Evolutionary conservation across 106 monocot species (phyloP).

Genomic region (Vanilla planifolia): DNA sequence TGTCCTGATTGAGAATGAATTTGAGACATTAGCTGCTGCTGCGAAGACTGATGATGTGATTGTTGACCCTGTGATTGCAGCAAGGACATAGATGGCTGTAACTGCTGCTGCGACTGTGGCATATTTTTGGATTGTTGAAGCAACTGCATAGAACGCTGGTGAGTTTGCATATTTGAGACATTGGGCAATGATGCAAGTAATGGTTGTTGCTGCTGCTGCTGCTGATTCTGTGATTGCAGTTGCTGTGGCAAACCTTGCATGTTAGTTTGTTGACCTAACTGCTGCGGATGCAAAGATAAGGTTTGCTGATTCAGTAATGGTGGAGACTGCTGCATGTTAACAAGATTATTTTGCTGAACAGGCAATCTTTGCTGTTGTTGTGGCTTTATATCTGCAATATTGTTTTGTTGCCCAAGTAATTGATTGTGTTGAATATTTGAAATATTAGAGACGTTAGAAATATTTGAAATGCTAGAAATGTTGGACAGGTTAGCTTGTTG

Average conservation of each 20-base stretch:
- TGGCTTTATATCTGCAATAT: conserved; percentile 39
- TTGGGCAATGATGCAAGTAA: conserved; percentile 30
- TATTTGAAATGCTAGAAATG: too few species aligned
- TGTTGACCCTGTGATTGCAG: conserved; percentile 55
- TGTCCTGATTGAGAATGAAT: conserved; percentile 50
- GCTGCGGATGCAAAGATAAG: conserved; percentile 53
- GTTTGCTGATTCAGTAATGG: conserved; percentile 48
- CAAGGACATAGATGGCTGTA: conserved; percentile 29
- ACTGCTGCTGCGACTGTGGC: conserved; percentile 36
- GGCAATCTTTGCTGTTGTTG: conserved; percentile 52
- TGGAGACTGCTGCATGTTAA: conserved; percentile 62
- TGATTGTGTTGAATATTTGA: conserved; percentile 42
- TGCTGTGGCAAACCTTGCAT: conserved; percentile 33
- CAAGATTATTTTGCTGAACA: conserved; percentile 53
- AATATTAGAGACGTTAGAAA: conserved; percentile 39
- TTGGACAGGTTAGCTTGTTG: conserved; percentile 48
- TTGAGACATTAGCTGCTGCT: conserved; percentile 57
- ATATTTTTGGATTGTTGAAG: conserved; percentile 43
- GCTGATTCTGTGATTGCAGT: conserved; percentile 19
- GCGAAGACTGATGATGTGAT: conserved; percentile 41
- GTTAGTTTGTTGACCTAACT: conserved; percentile 33
- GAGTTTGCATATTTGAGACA: conserved; percentile 30
- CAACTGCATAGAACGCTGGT: conserved; percentile 42
- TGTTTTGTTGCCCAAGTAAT: conserved; percentile 51
- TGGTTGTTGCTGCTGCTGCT: conserved; percentile 36